Evolutionary conservation across 2,329 filamentous ascomycete genomes (phyloP).

Genomic region (Madurella mycetomatis): DNA sequence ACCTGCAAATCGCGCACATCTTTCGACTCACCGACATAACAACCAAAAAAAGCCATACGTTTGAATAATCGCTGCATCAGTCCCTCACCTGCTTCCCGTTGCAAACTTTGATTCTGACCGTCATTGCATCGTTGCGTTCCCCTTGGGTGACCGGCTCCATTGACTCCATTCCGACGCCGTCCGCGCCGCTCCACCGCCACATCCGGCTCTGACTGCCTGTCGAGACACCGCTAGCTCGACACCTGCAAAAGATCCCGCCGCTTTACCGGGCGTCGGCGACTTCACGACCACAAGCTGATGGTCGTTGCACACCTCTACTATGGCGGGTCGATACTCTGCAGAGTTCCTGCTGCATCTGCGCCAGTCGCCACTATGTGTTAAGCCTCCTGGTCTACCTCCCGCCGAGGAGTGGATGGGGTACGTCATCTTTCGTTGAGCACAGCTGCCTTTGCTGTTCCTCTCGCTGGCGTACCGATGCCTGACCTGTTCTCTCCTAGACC

Average conservation of each 20-base stretch:
- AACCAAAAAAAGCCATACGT: neutral
- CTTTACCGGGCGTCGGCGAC: conserved; percentile 2
- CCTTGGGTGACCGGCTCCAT: neutral
- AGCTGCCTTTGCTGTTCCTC: neutral
- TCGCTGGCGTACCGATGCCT: neutral
- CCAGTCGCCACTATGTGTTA: conserved; percentile 77
- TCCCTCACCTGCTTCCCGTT: neutral
- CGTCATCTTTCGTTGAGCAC: conserved; percentile 28
- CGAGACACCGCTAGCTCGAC: neutral
- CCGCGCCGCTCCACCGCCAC: neutral
- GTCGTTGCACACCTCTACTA: conserved; percentile 28
- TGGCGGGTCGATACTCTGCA: conserved; percentile 65
- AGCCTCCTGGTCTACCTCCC: conserved; percentile 73
- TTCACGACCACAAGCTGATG: conserved; percentile 12
- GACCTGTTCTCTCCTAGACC: conserved; percentile 32
- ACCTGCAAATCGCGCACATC: conserved; percentile 8
- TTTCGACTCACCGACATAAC: neutral
- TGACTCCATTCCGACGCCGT: neutral
- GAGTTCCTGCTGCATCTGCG: conserved; percentile 72
- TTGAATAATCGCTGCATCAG: neutral
- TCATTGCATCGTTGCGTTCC: neutral
- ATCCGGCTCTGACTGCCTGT: neutral
- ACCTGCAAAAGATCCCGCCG: neutral
- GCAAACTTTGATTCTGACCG: neutral
- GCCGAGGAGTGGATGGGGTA: conserved; percentile 97